Evolutionary conservation across 1,139 yeast species (phyloP).

Genomic region (Nakaseomyces sp.): DNA sequence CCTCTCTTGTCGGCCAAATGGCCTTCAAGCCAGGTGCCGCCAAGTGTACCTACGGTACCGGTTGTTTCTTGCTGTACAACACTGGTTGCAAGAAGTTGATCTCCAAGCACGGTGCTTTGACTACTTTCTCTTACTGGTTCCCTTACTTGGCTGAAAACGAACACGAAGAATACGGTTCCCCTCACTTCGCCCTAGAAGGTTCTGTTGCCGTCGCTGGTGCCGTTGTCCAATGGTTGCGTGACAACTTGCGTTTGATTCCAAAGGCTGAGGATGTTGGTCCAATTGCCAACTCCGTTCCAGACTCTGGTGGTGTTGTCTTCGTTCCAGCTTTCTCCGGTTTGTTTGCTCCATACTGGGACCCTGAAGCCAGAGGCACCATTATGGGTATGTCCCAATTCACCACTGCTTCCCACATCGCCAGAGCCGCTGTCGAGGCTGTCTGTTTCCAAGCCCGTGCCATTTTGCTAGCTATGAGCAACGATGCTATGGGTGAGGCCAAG

Average conservation of each 20-base stretch:
- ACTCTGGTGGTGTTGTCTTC: conserved; percentile 87
- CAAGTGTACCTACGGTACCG: conserved; percentile 96
- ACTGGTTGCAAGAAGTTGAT: conserved; percentile 64
- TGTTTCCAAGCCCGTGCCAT: conserved; percentile 92
- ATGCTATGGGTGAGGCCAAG: conserved; percentile 46
- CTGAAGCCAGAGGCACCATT: conserved; percentile 86
- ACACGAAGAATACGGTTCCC: conserved; percentile 42
- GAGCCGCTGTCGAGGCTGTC: conserved; percentile 93
- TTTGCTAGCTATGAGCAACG: conserved; percentile 80
- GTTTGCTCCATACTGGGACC: conserved; percentile 95
- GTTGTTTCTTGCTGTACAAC: conserved; percentile 83
- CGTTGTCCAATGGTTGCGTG: conserved; percentile 89
- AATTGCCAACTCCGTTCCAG: conserved; percentile 69
- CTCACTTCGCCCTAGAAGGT: conserved; percentile 89
- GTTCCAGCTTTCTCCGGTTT: conserved; percentile 93
- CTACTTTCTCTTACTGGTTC: conserved; percentile 87
- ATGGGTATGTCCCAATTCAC: conserved; percentile 90
- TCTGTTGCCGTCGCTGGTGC: conserved; percentile 96
- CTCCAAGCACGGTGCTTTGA: conserved; percentile 72
- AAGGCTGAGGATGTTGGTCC: conserved; percentile 86
- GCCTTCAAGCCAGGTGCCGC: conserved; percentile 81
- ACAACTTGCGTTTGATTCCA: conserved; percentile 74
- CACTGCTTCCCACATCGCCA: conserved; percentile 76
- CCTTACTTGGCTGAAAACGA: conserved; percentile 45
- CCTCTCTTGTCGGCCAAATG: conserved; percentile 87